Evolutionary conservation across 2,329 filamentous ascomycete genomes (phyloP).

Genomic region (Chrysoporthe puriensis): DNA sequence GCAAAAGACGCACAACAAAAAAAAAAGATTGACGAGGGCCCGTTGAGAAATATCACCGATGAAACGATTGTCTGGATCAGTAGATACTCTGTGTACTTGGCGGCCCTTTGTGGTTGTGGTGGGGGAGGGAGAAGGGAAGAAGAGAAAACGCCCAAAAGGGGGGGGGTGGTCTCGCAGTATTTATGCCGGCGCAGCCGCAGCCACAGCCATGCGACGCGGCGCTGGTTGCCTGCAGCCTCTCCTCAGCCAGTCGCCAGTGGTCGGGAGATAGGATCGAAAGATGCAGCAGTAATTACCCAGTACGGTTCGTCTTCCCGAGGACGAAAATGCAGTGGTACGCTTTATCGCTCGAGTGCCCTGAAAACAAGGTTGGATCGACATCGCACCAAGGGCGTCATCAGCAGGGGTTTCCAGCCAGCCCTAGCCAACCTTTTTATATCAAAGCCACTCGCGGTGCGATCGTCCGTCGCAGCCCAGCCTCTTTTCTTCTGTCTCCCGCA

Average conservation of each 20-base stretch:
- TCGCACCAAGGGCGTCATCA: slow-evolving; percentile 23
- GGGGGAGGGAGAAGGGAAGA: slow-evolving; percentile 52
- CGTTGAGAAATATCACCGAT: slow-evolving; percentile 54
- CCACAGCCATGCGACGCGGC: slow-evolving; percentile 26
- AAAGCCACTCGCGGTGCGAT: not conserved
- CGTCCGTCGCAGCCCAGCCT: slow-evolving; percentile 24
- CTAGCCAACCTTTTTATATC: slow-evolving; percentile 25
- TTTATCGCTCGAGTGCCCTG: slow-evolving; percentile 16
- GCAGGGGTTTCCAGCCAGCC: slow-evolving; percentile 14
- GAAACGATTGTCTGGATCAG: slow-evolving; percentile 46
- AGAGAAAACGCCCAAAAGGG: slow-evolving; percentile 41
- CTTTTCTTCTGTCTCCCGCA: not conserved
- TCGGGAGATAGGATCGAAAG: slow-evolving; percentile 8
- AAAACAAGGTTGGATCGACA: slow-evolving; percentile 28
- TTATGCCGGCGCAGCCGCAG: slow-evolving; percentile 32
- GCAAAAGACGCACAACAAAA: slow-evolving; percentile 36
- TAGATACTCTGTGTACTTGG: slow-evolving; percentile 60
- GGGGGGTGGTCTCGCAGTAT: slow-evolving; percentile 41
- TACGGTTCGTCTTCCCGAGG: slow-evolving; percentile 4
- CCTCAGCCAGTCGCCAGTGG: slow-evolving; percentile 7
- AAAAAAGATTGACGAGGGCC: slow-evolving; percentile 53
- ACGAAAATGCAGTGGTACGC: slow-evolving; percentile 18
- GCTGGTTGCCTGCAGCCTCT: slow-evolving; percentile 28
- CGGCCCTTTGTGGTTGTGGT: slow-evolving; percentile 59
- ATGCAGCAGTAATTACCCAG: not conserved